Evolutionary conservation across 129 eudicot genomes (phyloP), one percentile per base, ranked within the genome.

Genomic region (Smallanthus sonchifolius): DNA sequence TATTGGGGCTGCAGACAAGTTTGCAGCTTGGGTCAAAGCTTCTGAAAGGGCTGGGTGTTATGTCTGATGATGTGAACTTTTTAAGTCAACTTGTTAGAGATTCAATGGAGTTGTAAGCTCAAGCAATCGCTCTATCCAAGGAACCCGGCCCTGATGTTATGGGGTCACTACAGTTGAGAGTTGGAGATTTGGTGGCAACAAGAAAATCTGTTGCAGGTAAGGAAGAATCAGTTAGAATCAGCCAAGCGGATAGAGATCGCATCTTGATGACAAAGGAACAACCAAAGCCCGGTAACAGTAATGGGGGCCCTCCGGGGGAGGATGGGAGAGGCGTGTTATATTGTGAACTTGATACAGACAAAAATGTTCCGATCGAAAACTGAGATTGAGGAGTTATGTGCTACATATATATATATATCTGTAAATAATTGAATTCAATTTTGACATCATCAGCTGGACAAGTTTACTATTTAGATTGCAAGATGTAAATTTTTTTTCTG

Each of bases 21-120:
- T 87, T 94, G 74, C 97, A 94, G 82, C 97, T 94, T 28, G 98
- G 98, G 56, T 94, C 98, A 62, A 94, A 83, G 91, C 97, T 90
- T 63, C 77, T 94, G 80, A 90, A 88, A 81, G 98, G 98, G 76
- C 81, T 94, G 7, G 98, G 98, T 63, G 97, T 90, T 43, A 90
- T 94, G 97, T 90, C 97, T 16, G 98, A 94, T 65, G 98, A 94
- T 32, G 97, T 94, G 3, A 79, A 76, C 67, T 94, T 86, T 74
- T 55, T 94, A 55, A 88, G 98, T 67, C 93, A 90, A 79, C 88
- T 88, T 57, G 88, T 94, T 35, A 65, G 97, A 52, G 90, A 90
- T 78, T 94, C 98, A 4, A 94, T 94, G 98, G 98, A 90, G 78
- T 76, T 85, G 35, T 93, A 90, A 85, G 98, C 98, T 78, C 89